Base-by-base conservation (phyloP, 306 rosid species). In the Styphnolobium japonicum region DNA sequence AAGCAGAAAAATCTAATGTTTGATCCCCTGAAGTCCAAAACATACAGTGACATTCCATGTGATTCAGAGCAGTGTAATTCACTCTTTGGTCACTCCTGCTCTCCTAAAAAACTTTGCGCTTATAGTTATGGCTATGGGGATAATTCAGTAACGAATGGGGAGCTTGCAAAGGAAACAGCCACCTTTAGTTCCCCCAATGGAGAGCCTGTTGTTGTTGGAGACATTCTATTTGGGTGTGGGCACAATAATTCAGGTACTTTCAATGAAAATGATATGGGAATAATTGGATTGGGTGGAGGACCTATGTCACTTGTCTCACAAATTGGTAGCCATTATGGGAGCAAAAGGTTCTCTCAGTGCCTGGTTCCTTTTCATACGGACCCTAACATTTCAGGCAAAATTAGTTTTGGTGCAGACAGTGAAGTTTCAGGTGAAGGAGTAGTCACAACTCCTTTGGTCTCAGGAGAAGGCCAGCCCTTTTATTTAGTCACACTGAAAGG, bases 191-290 rank as follows among this genome's bases (percentile, higher is more conserved):
- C 77, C 10, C 6, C 12, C 5, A n/a, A 45, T 5, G 83, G 80
- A 23, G 10, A 60, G 4, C 3, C 21, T 1, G 10, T 49, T 60
- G 23, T 57, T 55, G 27, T 52, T 7, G 7, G 10, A 3, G 19
- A 71, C 23, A 70, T 85, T 51, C 36, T 71, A 19, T 80, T 86
- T 58, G 89, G 87, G 2, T 78, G 86, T 68, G 86, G 86, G 9
- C 79, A 78, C 16, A 75, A 42, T 29, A 65, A 85, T 25, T 31
- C 81, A 10, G 82, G 82, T 15, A 39, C 19, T 19, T 81, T 82
- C 34, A 73, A 69, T 63, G 79, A 81, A n/a, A 70, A 81, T 1
- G 88, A 82, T 4, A 85, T 81, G 84, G 84, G 86, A 7, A 7
- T 82, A 9, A 25, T 85, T 14, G 84, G 86, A 0, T 45, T 85